Conservation (phyloP, 2,329 filamentous ascomycete genomes). For the Fusarium sp. region DNA sequence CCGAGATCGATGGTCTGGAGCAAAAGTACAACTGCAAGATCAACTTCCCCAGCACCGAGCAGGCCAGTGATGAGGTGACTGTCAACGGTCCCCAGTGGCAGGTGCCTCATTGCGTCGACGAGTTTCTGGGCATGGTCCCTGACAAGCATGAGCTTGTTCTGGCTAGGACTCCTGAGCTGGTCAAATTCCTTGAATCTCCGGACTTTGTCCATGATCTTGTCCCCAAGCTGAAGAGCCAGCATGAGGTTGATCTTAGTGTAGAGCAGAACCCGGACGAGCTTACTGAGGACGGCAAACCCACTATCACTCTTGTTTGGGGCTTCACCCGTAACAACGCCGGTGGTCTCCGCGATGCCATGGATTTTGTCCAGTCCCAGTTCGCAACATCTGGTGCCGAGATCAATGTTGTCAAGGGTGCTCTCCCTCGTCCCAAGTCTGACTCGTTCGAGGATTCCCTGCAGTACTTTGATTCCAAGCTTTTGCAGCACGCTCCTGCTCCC, state of each 20-base stretch:
- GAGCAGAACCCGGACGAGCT: constrained; percentile 71
- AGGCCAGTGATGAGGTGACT: constrained; percentile 94
- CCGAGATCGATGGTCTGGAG: constrained; percentile 92
- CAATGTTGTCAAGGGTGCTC: constrained; percentile 89
- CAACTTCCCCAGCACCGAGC: constrained; percentile 95
- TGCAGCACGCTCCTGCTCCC: constrained; percentile 89
- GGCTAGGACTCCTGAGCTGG: constrained; percentile 78
- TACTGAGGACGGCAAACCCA: constrained; percentile 68
- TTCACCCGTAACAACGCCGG: constrained; percentile 98
- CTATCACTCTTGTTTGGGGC: constrained; percentile 75
- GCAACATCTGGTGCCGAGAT: constrained; percentile 91
- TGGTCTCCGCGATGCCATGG: constrained; percentile 93
- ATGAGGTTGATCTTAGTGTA: constrained; percentile 88
- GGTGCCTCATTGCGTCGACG: constrained; percentile 95
- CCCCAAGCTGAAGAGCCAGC: constrained; percentile 87
- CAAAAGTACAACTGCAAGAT: constrained; percentile 99
- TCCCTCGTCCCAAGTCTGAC: constrained; percentile 97
- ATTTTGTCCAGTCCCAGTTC: constrained; percentile 88
- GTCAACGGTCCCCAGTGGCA: constrained; percentile 98
- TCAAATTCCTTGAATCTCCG: constrained; percentile 83
- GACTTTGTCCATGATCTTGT: constrained; percentile 85
- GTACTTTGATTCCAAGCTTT: constrained; percentile 95
- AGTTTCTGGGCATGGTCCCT: constrained; percentile 97
- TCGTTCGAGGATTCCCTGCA: constrained; percentile 97
- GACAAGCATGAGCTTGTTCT: constrained; percentile 94